phyloP scores from a whole-genome alignment of 129 eudicot species.

The Centrapalus pauciflorus region DNA sequence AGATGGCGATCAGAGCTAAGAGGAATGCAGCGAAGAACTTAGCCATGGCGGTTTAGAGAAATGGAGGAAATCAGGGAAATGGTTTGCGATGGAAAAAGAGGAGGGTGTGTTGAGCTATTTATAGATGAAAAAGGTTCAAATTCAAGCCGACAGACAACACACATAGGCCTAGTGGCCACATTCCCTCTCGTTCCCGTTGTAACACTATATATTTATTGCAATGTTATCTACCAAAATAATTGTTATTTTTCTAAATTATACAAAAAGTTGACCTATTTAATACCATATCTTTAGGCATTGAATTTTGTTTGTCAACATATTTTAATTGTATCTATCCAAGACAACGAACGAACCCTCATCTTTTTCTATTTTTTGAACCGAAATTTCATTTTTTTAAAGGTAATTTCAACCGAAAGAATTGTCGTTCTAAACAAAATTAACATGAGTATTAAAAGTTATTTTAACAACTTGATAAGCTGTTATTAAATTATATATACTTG shows the following conservation, averaged over 20 bases:
- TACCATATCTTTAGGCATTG: too few relatives aligned
- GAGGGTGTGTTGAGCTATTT: slow-evolving; percentile 19
- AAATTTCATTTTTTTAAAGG: too few relatives aligned
- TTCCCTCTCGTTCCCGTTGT: slow-evolving; percentile 2
- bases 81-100: slow-evolving; percentile 19
- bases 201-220: not conserved
- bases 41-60: slow-evolving; percentile 36
- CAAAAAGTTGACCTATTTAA: not conserved
- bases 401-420: too few relatives aligned
- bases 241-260: not conserved
- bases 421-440: too few relatives aligned
- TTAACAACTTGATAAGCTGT: too few relatives aligned
- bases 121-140: slow-evolving; percentile 21
- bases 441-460: too few relatives aligned
- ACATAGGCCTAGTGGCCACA: slow-evolving; percentile 23
- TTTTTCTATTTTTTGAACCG: too few relatives aligned
- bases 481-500: too few relatives aligned
- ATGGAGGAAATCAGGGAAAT: slow-evolving; percentile 11
- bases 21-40: slow-evolving; percentile 42
- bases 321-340: not conserved
- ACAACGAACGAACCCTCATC: too few relatives aligned
- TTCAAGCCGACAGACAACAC: slow-evolving; percentile 24
- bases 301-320: not conserved
- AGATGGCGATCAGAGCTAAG: slow-evolving; percentile 48
- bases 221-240: not conserved